These are phyloP conservation scores for Rhodamnia argentea DNA, from an alignment of 345 rosid genomes.

Conservation along the genomic window DNA sequence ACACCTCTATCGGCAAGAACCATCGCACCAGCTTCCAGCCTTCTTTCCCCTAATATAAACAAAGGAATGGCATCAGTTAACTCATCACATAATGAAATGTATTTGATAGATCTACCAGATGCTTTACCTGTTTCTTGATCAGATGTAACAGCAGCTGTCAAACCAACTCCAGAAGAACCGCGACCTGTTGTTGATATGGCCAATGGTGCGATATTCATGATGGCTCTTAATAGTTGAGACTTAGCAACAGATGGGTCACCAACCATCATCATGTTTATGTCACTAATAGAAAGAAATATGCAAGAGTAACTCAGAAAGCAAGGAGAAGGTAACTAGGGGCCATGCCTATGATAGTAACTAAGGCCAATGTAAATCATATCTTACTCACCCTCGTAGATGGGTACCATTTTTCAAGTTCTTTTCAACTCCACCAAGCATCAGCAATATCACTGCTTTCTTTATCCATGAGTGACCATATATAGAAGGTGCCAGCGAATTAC, in stretches of 20 bases:
- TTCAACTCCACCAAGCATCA: conserved; percentile 96
- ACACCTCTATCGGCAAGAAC: conserved; percentile 98
- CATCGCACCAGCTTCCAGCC: conserved; percentile 99
- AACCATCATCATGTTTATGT: conserved; percentile 99
- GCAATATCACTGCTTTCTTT: conserved; percentile 84
- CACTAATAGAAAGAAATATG: conserved; percentile 33
- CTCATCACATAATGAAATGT: not conserved
- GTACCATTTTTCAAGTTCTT: conserved; percentile 95
- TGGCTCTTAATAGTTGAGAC: conserved; percentile 95
- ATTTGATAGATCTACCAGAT: not conserved
- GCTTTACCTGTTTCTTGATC: conserved; percentile 94
- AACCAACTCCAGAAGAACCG: conserved; percentile 98
- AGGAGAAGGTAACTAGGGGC: not conserved
- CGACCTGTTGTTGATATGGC: conserved; percentile 99
- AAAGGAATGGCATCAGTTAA: not conserved
- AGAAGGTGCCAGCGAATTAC: conserved; percentile 89
- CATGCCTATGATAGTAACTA: not conserved
- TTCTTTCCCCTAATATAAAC: conserved; percentile 73
- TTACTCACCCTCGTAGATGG: conserved; percentile 86
- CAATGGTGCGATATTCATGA: conserved; percentile 97
- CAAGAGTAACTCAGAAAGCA: not conserved
- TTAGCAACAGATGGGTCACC: conserved; percentile 99
- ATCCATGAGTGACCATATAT: conserved; percentile 97
- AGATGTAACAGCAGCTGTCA: conserved; percentile 99
- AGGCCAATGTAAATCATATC: not conserved